Conservation (phyloP, 768 basidiomycete genomes). For the Rhodotorula diobovata region DNA sequence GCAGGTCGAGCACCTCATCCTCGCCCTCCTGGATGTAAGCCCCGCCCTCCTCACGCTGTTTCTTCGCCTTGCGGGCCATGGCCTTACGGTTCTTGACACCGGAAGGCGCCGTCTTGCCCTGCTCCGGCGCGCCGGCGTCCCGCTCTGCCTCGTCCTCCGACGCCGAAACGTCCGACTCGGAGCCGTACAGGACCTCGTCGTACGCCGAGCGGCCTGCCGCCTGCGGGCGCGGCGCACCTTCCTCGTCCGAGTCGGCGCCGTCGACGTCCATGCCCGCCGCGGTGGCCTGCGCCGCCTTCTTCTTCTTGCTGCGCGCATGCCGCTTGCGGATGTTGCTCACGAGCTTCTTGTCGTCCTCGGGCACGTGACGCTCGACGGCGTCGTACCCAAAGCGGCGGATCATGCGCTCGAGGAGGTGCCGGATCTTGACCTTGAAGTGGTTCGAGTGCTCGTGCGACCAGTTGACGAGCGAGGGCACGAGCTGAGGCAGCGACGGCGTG, state of each 20-base stretch:
- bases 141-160: conserved; percentile 45
- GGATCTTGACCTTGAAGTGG: conserved; percentile 94
- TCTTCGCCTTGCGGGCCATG: conserved; percentile 42
- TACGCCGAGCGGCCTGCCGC: conserved; percentile 76
- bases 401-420: conserved; percentile 95
- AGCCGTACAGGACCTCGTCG: conserved; percentile 94
- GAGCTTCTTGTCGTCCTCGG: conserved; percentile 80
- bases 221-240: conserved; percentile 53
- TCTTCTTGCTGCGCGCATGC: conserved; percentile 87
- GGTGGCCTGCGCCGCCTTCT: conserved; percentile 63
- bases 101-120: conserved; percentile 2
- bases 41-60: conserved; percentile 51
- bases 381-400: conserved; percentile 84
- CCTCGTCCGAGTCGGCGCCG: conserved; percentile 54
- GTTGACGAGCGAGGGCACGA: conserved; percentile 76
- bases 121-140: background rate
- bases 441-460: conserved; percentile 99
- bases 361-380: conserved; percentile 63
- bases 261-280: conserved; percentile 55
- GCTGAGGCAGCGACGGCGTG: conserved; percentile 65
- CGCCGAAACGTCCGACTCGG: conserved; percentile 81
- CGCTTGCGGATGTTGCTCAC: conserved; percentile 90
- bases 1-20: conserved; percentile 90
- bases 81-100: conserved; percentile 58
- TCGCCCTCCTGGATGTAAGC: conserved; percentile 76